Evolutionary conservation across 129 eudicot species (phyloP).

Genomic region (Lactuca sativa): DNA sequence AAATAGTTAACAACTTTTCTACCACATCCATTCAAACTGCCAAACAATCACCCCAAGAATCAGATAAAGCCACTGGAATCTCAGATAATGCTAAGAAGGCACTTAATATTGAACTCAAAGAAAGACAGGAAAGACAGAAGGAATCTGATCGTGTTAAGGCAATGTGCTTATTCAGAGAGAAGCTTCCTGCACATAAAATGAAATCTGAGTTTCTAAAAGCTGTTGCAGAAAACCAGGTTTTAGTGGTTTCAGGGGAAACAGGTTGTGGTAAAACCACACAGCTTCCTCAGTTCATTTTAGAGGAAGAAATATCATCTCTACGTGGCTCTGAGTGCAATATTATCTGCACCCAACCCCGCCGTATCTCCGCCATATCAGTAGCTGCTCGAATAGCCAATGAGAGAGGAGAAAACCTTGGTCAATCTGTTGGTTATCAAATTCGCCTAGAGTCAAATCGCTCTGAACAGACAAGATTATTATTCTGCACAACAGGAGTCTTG

Average conservation of each 20-base stretch:
- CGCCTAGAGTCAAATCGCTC: slow-evolving; percentile 78
- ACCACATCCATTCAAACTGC: slow-evolving; percentile 46
- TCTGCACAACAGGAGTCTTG: slow-evolving; percentile 93
- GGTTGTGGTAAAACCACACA: slow-evolving; percentile 97
- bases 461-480: slow-evolving; percentile 71
- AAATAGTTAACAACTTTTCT: slow-evolving; percentile 25
- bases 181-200: slow-evolving; percentile 82
- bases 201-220: slow-evolving; percentile 79
- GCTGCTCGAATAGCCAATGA: slow-evolving; percentile 86
- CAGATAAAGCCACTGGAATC: slow-evolving; percentile 27
- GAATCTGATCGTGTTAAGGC: slow-evolving; percentile 52
- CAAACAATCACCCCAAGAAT: slow-evolving; percentile 29
- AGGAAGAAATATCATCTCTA: slow-evolving; percentile 69
- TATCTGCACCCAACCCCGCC: slow-evolving; percentile 92
- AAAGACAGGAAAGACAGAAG: slow-evolving; percentile 73
- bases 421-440: slow-evolving; percentile 88
- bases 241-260: slow-evolving; percentile 94
- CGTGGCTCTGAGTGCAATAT: slow-evolving; percentile 76
- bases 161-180: slow-evolving; percentile 74
- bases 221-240: slow-evolving; percentile 82
- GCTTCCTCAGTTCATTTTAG: slow-evolving; percentile 89
- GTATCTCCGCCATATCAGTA: slow-evolving; percentile 92
- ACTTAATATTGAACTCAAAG: slow-evolving; percentile 62
- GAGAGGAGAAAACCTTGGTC: slow-evolving; percentile 92
- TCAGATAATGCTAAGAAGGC: slow-evolving; percentile 47